Evolutionary conservation across 768 basidiomycete species (phyloP).

Genomic region (Thelephora ganbajun): DNA sequence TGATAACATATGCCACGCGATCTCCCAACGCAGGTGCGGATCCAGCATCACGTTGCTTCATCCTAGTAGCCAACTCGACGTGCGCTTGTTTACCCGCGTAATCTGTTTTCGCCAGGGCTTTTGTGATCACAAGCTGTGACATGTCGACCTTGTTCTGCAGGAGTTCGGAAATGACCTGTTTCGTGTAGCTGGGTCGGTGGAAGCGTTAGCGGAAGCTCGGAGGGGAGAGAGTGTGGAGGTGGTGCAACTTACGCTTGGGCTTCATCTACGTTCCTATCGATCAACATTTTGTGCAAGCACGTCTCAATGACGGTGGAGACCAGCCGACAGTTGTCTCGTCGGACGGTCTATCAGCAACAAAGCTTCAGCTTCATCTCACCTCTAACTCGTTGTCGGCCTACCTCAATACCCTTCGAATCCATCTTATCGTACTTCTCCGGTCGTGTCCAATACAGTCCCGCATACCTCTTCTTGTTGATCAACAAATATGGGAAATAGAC

Average conservation of each 20-base stretch:
- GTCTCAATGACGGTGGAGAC: slow-evolving; percentile 98
- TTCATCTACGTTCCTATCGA: slow-evolving; percentile 85
- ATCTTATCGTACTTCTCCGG: slow-evolving; percentile 97
- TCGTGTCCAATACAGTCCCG: slow-evolving; percentile 95
- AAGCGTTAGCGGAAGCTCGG: slow-evolving; percentile 1
- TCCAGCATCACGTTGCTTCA: slow-evolving; percentile 93
- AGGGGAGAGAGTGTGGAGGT: too few relatives aligned
- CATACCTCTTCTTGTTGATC: slow-evolving; percentile 97
- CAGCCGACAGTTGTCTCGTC: slow-evolving; percentile 96
- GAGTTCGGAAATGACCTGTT: slow-evolving; percentile 86
- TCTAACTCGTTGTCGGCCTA: slow-evolving; percentile 18
- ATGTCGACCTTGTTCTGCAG: slow-evolving; percentile 96
- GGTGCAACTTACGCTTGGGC: slow-evolving; percentile 90
- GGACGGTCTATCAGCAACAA: slow-evolving; percentile 61
- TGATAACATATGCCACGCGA: slow-evolving; percentile 97
- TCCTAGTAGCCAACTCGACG: slow-evolving; percentile 87
- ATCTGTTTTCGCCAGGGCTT: slow-evolving; percentile 89
- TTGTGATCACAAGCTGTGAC: slow-evolving; percentile 98
- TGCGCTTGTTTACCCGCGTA: slow-evolving; percentile 95
- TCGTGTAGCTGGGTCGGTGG: slow-evolving; percentile 56
- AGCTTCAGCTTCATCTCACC: neutral
- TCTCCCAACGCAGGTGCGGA: slow-evolving; percentile 97
- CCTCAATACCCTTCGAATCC: slow-evolving; percentile 99
- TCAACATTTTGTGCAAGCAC: slow-evolving; percentile 94
- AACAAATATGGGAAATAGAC: slow-evolving; percentile 97